Conservation (phyloP, 768 basidiomycete species). For the Mycena vulgaris region DNA sequence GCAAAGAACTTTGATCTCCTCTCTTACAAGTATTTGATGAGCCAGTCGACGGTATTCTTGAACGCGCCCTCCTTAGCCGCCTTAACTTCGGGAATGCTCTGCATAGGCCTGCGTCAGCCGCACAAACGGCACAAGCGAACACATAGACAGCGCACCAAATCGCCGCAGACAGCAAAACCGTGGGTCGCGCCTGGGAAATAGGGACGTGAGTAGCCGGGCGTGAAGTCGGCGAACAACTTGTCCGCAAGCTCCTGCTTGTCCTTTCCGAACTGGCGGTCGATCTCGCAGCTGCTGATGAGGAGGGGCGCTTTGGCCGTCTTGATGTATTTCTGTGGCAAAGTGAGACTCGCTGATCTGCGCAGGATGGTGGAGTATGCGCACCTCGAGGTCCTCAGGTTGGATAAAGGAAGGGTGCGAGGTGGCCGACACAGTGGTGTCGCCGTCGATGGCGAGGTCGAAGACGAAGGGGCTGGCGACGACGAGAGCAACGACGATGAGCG, state of each 20-base stretch:
- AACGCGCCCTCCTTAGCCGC: neutral
- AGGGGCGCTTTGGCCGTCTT: neutral
- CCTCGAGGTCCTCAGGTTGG: too few species aligned
- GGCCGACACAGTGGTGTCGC: too few species aligned
- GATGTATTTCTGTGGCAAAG: neutral
- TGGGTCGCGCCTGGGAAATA: neutral
- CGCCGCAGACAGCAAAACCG: neutral
- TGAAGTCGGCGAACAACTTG: neutral
- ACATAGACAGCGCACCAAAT: too few species aligned
- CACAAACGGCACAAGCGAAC: too few species aligned
- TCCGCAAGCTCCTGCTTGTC: neutral
- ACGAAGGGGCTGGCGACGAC: too few species aligned
- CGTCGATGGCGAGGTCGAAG: too few species aligned
- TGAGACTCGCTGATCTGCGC: too few species aligned
- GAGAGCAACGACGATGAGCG: too few species aligned
- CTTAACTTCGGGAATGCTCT: neutral
- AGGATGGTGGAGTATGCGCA: too few species aligned
- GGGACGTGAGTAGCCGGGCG: neutral
- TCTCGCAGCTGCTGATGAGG: neutral
- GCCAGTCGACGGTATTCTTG: neutral
- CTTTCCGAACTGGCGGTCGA: neutral
- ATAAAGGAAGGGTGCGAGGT: too few species aligned
- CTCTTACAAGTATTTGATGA: neutral
- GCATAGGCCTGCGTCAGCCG: too few species aligned
- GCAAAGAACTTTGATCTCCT: too few species aligned